phyloP scores from a whole-genome alignment of 2,329 filamentous ascomycete genomes.

The Stagonosporopsis cucurbitacearum region DNA sequence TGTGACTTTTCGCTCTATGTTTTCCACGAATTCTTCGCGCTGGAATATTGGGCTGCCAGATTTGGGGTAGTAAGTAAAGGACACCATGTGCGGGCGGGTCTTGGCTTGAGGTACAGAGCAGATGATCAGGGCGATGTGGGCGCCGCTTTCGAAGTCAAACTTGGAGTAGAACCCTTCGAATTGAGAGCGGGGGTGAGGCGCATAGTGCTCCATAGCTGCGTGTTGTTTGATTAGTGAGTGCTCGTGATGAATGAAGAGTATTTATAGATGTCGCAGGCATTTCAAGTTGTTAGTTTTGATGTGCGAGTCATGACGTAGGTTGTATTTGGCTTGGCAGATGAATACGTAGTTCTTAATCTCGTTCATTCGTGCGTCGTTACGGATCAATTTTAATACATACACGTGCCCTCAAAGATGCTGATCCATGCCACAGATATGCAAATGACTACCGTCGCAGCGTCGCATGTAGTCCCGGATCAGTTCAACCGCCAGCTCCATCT shows the following conservation, averaged over 20 bases:
- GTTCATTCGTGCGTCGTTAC: background rate
- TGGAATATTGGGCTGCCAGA: slow-evolving; percentile 46
- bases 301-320: slow-evolving; percentile 32
- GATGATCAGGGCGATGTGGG: slow-evolving; percentile 55
- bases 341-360: background rate
- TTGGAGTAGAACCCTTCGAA: slow-evolving; percentile 62
- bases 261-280: background rate
- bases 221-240: background rate
- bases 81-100: slow-evolving; percentile 53
- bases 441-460: background rate
- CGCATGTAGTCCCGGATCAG: background rate
- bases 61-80: slow-evolving; percentile 57
- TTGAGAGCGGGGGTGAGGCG: slow-evolving; percentile 50
- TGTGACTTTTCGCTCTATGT: slow-evolving; percentile 45
- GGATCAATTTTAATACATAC: background rate
- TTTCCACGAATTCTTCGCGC: slow-evolving; percentile 53
- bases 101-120: slow-evolving; percentile 54
- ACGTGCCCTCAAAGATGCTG: background rate
- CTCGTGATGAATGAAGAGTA: background rate
- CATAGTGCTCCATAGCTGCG: slow-evolving; percentile 50
- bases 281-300: background rate
- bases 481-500: background rate
- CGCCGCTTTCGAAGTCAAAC: slow-evolving; percentile 55
- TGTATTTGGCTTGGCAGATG: slow-evolving; percentile 15
- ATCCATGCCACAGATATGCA: background rate